Evolutionary conservation across 257 asterid species (phyloP).

Genomic region (Solanum medicagineum): DNA sequence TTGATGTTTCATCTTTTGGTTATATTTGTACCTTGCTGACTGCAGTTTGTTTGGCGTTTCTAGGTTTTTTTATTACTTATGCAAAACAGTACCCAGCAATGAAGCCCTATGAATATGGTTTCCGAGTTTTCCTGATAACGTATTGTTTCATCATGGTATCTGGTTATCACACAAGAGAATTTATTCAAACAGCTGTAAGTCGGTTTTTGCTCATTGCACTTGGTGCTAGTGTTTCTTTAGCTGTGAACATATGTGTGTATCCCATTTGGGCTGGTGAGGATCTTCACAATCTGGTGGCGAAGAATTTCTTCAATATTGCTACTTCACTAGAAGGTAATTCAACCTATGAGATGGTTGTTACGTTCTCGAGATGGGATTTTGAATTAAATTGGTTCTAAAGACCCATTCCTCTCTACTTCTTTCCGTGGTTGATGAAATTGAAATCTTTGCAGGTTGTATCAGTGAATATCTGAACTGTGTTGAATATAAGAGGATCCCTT

Average conservation of each 20-base stretch:
- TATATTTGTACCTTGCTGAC: background rate
- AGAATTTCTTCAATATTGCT: slow-evolving; percentile 56
- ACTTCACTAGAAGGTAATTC: slow-evolving; percentile 61
- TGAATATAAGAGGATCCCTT: slow-evolving; percentile 34
- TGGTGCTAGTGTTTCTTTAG: slow-evolving; percentile 52
- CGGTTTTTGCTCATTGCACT: slow-evolving; percentile 59
- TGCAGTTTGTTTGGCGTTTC: background rate
- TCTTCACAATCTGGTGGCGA: slow-evolving; percentile 58
- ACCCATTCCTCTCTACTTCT: background rate
- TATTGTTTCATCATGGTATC: slow-evolving; percentile 68
- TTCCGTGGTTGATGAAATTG: background rate
- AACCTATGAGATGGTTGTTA: background rate
- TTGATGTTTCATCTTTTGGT: background rate
- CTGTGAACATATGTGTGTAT: slow-evolving; percentile 48
- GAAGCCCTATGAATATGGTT: slow-evolving; percentile 78
- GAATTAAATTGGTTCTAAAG: background rate
- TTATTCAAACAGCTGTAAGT: slow-evolving; percentile 37
- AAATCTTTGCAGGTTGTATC: slow-evolving; percentile 44
- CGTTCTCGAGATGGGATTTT: background rate
- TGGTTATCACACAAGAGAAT: slow-evolving; percentile 51
- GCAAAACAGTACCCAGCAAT: slow-evolving; percentile 55
- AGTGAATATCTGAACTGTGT: slow-evolving; percentile 40
- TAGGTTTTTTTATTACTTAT: slow-evolving; percentile 46
- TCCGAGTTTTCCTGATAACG: slow-evolving; percentile 63
- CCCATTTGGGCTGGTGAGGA: slow-evolving; percentile 94